Evolutionary conservation across 2,329 filamentous ascomycete genomes (phyloP).

Genomic region (Triangularia setosa): DNA sequence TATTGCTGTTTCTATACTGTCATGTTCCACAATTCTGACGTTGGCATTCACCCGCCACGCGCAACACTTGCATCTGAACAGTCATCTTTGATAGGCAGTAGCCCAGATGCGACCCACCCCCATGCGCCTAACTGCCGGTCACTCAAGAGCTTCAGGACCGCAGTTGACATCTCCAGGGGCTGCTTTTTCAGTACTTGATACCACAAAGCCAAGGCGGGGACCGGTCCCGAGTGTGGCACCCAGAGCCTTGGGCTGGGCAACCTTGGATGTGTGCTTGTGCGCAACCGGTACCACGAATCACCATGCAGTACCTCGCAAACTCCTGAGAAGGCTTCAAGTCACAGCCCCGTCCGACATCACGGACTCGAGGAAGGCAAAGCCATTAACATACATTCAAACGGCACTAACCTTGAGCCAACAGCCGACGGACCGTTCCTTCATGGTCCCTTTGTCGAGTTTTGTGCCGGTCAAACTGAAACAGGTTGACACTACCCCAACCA

Average conservation of each 20-base stretch:
- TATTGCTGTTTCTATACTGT: neutral
- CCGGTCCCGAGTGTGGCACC: neutral
- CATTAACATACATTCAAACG: neutral
- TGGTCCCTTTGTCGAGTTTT: slow-evolving; percentile 1
- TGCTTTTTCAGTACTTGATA: neutral
- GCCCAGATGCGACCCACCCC: slow-evolving; percentile 5
- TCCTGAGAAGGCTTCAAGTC: neutral
- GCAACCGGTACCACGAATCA: neutral
- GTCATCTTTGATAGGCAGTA: neutral
- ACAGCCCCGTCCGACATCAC: neutral
- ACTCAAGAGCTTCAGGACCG: neutral
- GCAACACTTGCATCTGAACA: neutral
- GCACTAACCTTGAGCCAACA: neutral
- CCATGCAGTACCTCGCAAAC: neutral
- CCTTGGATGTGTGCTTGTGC: neutral
- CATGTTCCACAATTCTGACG: neutral
- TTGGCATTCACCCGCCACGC: neutral
- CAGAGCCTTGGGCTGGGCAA: neutral
- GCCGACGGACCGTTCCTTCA: neutral
- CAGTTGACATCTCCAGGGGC: neutral
- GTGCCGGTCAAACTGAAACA: slow-evolving; percentile 14
- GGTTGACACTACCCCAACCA: slow-evolving; percentile 5
- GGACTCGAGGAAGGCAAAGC: neutral
- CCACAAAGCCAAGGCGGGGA: neutral
- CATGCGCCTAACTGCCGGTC: slow-evolving; percentile 6